Conservation (phyloP, 2,329 filamentous ascomycete genomes). For the Purpureocillium lavendulum region DNA sequence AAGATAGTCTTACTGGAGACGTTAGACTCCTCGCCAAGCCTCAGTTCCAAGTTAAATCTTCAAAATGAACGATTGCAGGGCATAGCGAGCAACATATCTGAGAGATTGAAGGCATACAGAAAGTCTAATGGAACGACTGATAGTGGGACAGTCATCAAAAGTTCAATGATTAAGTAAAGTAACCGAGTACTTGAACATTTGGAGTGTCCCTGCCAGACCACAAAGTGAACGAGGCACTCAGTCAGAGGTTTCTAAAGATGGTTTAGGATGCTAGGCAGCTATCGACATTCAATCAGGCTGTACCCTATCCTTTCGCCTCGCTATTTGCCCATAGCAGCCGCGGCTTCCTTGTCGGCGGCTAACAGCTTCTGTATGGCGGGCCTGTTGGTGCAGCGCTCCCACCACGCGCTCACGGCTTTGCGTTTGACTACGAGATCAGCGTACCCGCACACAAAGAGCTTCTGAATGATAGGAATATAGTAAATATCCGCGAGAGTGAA, state of each 20-base stretch:
- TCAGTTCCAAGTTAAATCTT: conserved; percentile 15
- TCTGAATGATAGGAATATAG: conserved; percentile 35
- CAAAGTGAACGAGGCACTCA: too few relatives aligned
- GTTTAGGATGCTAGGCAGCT: too few relatives aligned
- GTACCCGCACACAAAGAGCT: conserved; percentile 31
- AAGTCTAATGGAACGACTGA: conserved; percentile 2
- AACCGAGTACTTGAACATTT: too few relatives aligned
- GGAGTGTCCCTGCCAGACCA: too few relatives aligned
- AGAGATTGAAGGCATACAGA: conserved; percentile 22
- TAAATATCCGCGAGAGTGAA: conserved; percentile 37
- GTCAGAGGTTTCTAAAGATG: too few relatives aligned
- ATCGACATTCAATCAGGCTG: too few relatives aligned
- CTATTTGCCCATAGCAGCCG: conserved; percentile 15
- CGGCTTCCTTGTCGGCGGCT: conserved; percentile 24
- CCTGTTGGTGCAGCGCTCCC: conserved; percentile 26
- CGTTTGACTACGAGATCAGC: conserved; percentile 25
- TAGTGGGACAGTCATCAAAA: too few relatives aligned
- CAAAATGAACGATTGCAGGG: conserved; percentile 22
- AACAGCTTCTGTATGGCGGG: conserved; percentile 27
- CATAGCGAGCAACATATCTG: conserved; percentile 17
- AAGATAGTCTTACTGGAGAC: conserved; percentile 24
- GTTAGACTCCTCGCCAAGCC: conserved; percentile 19
- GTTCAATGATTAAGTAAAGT: too few relatives aligned
- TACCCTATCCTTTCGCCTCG: conserved; percentile 5
- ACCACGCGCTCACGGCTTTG: conserved; percentile 30